Evolutionary conservation across 345 rosid genomes (phyloP), one percentile per base, ranked within the genome.

Genomic region (Iberis pinnata): DNA sequence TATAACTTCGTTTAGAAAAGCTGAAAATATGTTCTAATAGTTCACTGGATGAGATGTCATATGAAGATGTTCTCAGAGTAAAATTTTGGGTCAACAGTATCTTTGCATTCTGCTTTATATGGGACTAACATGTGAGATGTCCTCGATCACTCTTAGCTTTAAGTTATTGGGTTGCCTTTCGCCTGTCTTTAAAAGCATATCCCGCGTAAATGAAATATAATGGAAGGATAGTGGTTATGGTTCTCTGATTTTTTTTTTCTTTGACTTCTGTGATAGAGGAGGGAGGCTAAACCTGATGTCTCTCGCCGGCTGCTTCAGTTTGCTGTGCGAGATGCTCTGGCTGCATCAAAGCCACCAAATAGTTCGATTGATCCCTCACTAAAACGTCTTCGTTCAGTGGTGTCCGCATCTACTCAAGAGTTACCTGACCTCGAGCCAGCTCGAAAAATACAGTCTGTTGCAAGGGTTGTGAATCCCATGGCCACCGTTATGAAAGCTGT

Each of bases 311-410:
- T 90, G 19, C 95, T 93, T 67, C 97, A 93, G 51, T 88, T 78
- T 76, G 99, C 99, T 24, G 84, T 93, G 49, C 76, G 97, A 67
- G 99, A 88, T 79, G 97, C 99, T 35, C 81, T 93, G 20, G 87
- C 78, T 76, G 80, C 71, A 59, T 56, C 82, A 35, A 84, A 69
- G 53, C 72, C 82, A 40, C 62, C 84, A 43, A 66, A 53, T 56
- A 62, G 63, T 9, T 57, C 58, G 2, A 72, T 69, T 31, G 95
- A 84, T 39, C 75, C 94, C 57, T 56, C 85, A 33, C 47, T 55
- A 39, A 93, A 88, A 71, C 99, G 94, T 58, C 87, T 93, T 57
- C 84, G 86, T 14, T 93, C 95, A 43, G 84, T 87, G 63, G 92
- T 90, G 45, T 70, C 96, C 18, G 68, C 86, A 36, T 67, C 89